Conservation (phyloP, 306 rosid genomes). For the Macrotyloma uniflorum region DNA sequence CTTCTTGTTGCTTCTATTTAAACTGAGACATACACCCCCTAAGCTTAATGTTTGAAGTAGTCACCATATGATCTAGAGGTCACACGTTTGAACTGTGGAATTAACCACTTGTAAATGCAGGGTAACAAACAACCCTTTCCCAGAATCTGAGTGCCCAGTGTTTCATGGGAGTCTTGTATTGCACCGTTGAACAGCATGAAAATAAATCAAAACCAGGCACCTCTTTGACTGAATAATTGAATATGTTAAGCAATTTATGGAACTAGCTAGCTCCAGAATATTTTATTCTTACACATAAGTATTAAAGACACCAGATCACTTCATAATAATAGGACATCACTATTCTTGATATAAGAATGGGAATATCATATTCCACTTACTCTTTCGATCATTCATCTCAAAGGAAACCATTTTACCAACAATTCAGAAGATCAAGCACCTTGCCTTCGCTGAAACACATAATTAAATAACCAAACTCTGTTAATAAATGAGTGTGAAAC, state of each 20-base stretch:
- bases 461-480: conserved; percentile 25
- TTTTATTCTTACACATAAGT: neutral
- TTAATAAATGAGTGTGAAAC: conserved; percentile 10
- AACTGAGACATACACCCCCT: neutral
- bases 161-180: neutral
- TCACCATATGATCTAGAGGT: neutral
- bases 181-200: neutral
- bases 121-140: neutral
- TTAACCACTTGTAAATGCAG: neutral
- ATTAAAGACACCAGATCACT: neutral
- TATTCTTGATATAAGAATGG: neutral
- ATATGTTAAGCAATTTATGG: neutral
- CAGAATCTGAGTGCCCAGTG: too few relatives aligned
- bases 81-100: neutral
- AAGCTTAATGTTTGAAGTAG: neutral
- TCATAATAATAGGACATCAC: neutral
- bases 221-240: neutral
- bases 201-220: conserved; percentile 1
- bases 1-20: neutral
- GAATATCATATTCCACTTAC: conserved; percentile 53
- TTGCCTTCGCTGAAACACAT: conserved; percentile 50
- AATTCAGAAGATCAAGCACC: conserved; percentile 37
- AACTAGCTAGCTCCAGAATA: neutral
- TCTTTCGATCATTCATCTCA: conserved; percentile 98
- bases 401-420: conserved; percentile 77